These are phyloP conservation scores for Ustilago lituana DNA, from an alignment of 1,284 basidiomycete species.

Conservation along the genomic window DNA sequence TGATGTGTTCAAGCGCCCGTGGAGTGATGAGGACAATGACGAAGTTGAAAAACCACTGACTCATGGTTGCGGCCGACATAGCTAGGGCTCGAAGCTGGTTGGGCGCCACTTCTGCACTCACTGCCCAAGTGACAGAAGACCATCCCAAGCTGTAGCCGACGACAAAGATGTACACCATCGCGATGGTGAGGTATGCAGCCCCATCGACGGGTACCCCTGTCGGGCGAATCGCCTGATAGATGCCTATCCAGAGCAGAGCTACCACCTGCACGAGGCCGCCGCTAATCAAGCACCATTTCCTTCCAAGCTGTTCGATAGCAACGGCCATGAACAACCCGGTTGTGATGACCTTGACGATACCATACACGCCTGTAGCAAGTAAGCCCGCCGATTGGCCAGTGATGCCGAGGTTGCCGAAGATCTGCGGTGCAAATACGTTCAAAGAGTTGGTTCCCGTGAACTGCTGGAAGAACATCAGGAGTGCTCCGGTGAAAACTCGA, in stretches of 20 bases:
- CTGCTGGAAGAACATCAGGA: constrained; percentile 60
- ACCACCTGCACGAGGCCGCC: constrained; percentile 46
- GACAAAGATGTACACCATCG: constrained; percentile 47
- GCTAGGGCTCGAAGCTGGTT: constrained; percentile 64
- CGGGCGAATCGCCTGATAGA: constrained; percentile 45
- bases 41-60: constrained; percentile 61
- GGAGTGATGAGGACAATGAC: constrained; percentile 63
- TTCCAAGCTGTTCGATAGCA: constrained; percentile 47
- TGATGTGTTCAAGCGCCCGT: constrained; percentile 57
- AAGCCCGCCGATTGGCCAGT: constrained; percentile 47
- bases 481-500: constrained; percentile 53
- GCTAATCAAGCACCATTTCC: constrained; percentile 48
- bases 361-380: constrained; percentile 48
- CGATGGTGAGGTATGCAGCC: constrained; percentile 40
- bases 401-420: constrained; percentile 60
- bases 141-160: constrained; percentile 41
- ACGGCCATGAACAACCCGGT: constrained; percentile 41
- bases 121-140: constrained; percentile 51
- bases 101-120: constrained; percentile 62
- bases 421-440: constrained; percentile 55
- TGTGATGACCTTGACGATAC: constrained; percentile 45
- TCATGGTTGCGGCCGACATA: constrained; percentile 53
- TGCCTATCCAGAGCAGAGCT: constrained; percentile 42
- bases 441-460: constrained; percentile 48
- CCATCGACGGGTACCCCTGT: constrained; percentile 30